Evolutionary conservation across 768 basidiomycete species (phyloP).

Genomic region (Tulasnella sp.): DNA sequence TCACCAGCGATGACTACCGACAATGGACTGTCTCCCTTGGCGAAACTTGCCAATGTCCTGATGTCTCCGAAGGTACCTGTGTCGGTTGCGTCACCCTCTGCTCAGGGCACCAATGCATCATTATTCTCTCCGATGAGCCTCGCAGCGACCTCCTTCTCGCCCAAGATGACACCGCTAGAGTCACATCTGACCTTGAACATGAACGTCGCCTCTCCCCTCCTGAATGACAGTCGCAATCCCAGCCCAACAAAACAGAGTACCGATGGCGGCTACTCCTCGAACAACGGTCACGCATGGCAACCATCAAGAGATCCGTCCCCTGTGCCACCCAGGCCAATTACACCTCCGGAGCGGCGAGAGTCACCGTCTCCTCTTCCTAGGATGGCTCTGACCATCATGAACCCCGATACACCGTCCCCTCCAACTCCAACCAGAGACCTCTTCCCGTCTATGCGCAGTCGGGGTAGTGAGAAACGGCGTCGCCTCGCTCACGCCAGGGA

Average conservation of each 20-base stretch:
- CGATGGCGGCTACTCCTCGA: not conserved
- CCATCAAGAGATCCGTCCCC: conserved; percentile 6
- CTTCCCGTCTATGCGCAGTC: not conserved
- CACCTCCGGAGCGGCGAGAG: not conserved
- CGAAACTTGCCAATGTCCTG: conserved; percentile 1
- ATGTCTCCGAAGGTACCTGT: not conserved
- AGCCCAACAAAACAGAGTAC: not conserved
- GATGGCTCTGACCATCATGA: conserved; percentile 13
- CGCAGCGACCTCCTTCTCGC: conserved; percentile 1
- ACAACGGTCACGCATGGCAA: not conserved
- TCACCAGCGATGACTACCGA: not conserved
- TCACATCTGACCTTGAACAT: not conserved
- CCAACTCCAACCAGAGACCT: not conserved
- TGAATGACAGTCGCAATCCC: not conserved
- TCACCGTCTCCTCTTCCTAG: conserved; percentile 1
- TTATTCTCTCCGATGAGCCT: not conserved
- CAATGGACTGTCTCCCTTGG: not conserved
- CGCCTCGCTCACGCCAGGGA: too few species aligned
- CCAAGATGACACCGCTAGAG: conserved; percentile 1
- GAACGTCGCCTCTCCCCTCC: not conserved
- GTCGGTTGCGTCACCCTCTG: too few species aligned
- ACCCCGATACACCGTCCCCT: conserved; percentile 13
- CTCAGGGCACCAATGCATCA: not conserved
- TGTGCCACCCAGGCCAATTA: conserved; percentile 1
- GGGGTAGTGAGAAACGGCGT: too few species aligned